A percentile compares a stretch with the other conserved stretches of the same genome.
Conservation (phyloP, 2,329 filamentous ascomycete species). For the Basipetospora chlamydospora region DNA sequence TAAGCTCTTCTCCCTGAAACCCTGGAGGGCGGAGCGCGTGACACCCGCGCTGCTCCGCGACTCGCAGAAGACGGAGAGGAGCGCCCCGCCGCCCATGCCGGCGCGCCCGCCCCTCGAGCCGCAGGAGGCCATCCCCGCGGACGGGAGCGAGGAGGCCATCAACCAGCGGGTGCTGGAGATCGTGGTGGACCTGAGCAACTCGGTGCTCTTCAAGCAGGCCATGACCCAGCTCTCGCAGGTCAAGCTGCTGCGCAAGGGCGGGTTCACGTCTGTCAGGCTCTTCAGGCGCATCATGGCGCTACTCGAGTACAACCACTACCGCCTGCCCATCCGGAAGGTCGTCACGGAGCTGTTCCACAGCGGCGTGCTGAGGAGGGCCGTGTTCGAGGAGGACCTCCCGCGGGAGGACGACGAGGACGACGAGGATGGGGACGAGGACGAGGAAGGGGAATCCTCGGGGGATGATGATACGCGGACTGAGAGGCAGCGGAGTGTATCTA, state of each 20-base stretch:
- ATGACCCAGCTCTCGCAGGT: slow-evolving; percentile 69
- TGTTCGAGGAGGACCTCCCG: slow-evolving; percentile 55
- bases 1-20: slow-evolving; percentile 59
- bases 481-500: slow-evolving; percentile 39
- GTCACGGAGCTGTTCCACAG: slow-evolving; percentile 92
- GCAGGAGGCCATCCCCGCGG: slow-evolving; percentile 19
- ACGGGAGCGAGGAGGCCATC: slow-evolving; percentile 46
- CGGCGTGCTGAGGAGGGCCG: slow-evolving; percentile 67
- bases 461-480: slow-evolving; percentile 39
- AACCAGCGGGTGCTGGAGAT: slow-evolving; percentile 73
- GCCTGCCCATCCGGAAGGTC: slow-evolving; percentile 73
- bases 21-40: slow-evolving; percentile 34
- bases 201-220: slow-evolving; percentile 79
- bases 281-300: slow-evolving; percentile 78
- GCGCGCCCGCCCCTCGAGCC: slow-evolving; percentile 28
- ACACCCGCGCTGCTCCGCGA: slow-evolving; percentile 28
- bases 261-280: slow-evolving; percentile 61
- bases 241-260: slow-evolving; percentile 57
- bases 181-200: slow-evolving; percentile 80
- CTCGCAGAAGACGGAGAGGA: slow-evolving; percentile 36
- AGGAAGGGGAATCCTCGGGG: slow-evolving; percentile 35
- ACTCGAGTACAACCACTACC: slow-evolving; percentile 79
- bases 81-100: slow-evolving; percentile 26
- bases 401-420: slow-evolving; percentile 52
- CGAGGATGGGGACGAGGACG: slow-evolving; percentile 17